phyloP scores from a whole-genome alignment of 345 rosid genomes.

The Ceriops zippeliana region DNA sequence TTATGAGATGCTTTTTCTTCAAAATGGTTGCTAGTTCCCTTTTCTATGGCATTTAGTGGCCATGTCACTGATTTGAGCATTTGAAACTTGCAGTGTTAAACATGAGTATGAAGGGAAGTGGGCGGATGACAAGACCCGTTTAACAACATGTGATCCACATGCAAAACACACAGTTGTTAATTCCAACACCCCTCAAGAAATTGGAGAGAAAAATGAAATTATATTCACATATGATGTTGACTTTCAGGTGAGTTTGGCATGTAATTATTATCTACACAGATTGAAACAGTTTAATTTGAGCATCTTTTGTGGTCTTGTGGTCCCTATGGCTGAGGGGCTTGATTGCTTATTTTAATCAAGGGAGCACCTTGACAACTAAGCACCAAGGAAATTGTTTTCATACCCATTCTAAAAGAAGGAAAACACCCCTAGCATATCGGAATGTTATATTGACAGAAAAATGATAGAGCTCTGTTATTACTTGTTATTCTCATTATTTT shows the following conservation, averaged over 20 bases:
- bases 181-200: conserved; percentile 88
- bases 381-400: background rate
- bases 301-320: background rate
- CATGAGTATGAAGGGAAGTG: conserved; percentile 83
- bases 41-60: background rate
- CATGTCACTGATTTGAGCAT: background rate
- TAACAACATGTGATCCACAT: conserved; percentile 84
- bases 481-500: conserved; percentile 10
- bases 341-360: too few species aligned
- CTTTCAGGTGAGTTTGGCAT: conserved; percentile 55
- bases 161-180: conserved; percentile 65
- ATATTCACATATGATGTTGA: conserved; percentile 90
- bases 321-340: background rate
- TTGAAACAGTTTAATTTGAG: background rate
- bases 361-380: too few species aligned
- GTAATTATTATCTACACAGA: conserved; percentile 1
- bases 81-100: conserved; percentile 49
- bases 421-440: too few species aligned
- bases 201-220: conserved; percentile 67
- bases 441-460: too few species aligned
- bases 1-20: background rate
- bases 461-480: background rate
- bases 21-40: background rate
- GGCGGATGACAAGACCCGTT: conserved; percentile 57
- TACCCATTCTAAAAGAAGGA: background rate